These are phyloP conservation scores for Closterium sp. DNA, from an alignment of 139 green algal species.

Conservation along the genomic window DNA sequence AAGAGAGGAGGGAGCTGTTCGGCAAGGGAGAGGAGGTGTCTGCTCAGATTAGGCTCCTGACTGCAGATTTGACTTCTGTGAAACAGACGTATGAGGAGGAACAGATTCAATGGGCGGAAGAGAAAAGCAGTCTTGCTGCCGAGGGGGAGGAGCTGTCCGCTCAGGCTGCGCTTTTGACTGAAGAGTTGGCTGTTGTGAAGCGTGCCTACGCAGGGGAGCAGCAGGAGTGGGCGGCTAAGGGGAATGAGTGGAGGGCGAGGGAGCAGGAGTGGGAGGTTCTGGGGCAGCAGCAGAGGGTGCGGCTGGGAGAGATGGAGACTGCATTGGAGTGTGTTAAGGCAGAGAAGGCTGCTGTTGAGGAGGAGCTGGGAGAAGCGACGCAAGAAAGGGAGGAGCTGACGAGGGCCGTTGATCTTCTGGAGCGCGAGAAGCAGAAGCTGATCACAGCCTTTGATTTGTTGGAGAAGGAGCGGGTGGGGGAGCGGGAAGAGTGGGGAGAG, in stretches of 20 bases:
- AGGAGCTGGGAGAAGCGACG: background rate
- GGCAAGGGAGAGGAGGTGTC: background rate
- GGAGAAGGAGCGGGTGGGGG: background rate
- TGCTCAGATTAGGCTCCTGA: background rate
- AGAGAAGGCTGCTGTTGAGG: background rate
- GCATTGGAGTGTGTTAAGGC: background rate
- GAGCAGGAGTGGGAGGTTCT: background rate
- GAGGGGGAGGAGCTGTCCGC: background rate
- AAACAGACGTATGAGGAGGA: background rate
- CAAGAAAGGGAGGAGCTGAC: background rate
- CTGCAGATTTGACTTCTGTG: background rate
- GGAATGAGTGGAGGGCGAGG: background rate
- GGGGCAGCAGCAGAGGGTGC: background rate
- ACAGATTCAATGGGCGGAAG: background rate
- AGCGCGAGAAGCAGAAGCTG: background rate
- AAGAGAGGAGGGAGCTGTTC: background rate
- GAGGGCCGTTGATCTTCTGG: background rate
- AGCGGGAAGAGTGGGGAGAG: background rate
- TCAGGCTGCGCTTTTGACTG: background rate
- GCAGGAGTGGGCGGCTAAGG: background rate
- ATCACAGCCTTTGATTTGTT: background rate
- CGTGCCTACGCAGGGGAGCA: background rate
- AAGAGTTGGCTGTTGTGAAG: background rate
- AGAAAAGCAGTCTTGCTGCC: background rate
- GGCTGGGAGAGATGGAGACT: background rate